Evolutionary conservation across 371 early-diverging fungal species (phyloP).

Genomic region (Mortierella sp.): DNA sequence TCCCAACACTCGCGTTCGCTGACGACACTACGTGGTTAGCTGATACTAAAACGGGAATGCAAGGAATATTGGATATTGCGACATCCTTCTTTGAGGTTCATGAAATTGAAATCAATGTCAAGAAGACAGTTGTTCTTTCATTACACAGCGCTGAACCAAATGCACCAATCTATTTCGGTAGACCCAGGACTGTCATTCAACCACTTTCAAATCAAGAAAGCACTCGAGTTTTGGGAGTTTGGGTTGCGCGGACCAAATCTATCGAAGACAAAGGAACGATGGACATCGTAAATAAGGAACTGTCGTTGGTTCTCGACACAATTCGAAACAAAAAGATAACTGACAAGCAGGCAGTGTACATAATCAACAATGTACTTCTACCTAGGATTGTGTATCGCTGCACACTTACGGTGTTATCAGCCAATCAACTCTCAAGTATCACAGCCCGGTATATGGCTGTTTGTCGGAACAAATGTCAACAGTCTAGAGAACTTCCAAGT

Average conservation of each 20-base stretch:
- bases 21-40: conserved; percentile 17
- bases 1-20: conserved; percentile 7
- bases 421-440: neutral
- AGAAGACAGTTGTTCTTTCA: conserved; percentile 4
- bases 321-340: conserved; percentile 14
- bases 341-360: conserved; percentile 24
- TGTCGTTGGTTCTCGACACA: neutral
- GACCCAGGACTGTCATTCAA: no score
- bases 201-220: neutral
- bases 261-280: conserved; percentile 1
- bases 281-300: conserved; percentile 3
- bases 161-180: no score
- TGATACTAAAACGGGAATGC: neutral
- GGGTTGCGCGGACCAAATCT: conserved; percentile 4
- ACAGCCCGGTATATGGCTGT: conserved; percentile 4
- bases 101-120: conserved; percentile 20
- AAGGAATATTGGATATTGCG: conserved; percentile 11
- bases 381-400: conserved; percentile 17
- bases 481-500: conserved; percentile 3
- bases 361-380: conserved; percentile 30
- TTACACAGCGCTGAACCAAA: neutral
- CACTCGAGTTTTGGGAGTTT: conserved; percentile 20
- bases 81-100: conserved; percentile 12
- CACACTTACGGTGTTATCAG: neutral
- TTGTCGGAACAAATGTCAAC: neutral